Percentiles rank a stretch among this genome's conserved stretches.
Conservation (phyloP, 75 land plant species). For the Picea glauca region DNA sequence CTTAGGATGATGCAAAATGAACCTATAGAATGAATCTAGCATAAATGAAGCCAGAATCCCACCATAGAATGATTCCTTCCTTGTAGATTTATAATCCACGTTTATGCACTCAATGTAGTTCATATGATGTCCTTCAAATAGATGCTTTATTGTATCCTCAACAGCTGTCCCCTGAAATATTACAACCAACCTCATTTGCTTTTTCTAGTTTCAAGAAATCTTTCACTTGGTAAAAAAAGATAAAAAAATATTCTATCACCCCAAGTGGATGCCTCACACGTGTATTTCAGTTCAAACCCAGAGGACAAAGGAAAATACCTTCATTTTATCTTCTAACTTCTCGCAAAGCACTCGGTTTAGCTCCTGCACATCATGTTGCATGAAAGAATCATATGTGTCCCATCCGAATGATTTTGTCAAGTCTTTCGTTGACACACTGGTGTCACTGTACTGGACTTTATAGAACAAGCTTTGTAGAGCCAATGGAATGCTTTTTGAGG, state of each 20-base stretch:
- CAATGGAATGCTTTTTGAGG: slow-evolving; percentile 48
- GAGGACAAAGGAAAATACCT: slow-evolving; percentile 27
- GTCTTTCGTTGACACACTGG: slow-evolving; percentile 73
- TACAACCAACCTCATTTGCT: background rate
- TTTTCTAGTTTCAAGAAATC: too few species aligned
- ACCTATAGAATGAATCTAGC: background rate
- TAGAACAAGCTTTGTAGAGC: slow-evolving; percentile 50
- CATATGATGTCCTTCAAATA: slow-evolving; percentile 77
- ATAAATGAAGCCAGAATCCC: background rate
- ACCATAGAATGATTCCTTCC: slow-evolving; percentile 82
- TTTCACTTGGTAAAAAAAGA: too few species aligned
- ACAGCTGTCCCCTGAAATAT: slow-evolving; percentile 60
- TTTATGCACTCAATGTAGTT: slow-evolving; percentile 75
- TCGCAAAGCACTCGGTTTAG: slow-evolving; percentile 66
- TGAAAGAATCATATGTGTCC: slow-evolving; percentile 56
- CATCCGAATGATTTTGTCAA: slow-evolving; percentile 66
- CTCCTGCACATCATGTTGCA: slow-evolving; percentile 76
- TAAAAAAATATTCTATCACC: too few species aligned
- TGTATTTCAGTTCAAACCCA: background rate
- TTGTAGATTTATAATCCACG: slow-evolving; percentile 67
- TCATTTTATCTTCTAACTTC: slow-evolving; percentile 67
- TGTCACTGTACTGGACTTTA: slow-evolving; percentile 68
- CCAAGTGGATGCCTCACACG: too few species aligned
- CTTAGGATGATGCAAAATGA: background rate
- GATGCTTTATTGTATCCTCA: slow-evolving; percentile 68